Percentiles rank a stretch among this genome's conserved stretches.
These are phyloP conservation scores for Babesia ovis DNA, from an alignment of 169 alveolate species.

Conservation along the genomic window DNA sequence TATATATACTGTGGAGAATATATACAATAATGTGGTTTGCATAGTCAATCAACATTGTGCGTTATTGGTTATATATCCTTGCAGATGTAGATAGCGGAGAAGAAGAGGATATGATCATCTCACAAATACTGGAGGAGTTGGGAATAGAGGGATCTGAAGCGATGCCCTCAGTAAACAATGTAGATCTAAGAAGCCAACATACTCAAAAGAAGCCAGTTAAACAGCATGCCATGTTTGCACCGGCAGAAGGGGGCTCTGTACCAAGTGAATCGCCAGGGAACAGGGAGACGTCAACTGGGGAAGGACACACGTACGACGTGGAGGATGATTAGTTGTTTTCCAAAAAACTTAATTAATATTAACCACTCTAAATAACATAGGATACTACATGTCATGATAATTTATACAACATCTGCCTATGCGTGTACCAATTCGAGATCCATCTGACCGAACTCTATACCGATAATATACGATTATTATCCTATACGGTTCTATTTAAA, in stretches of 20 bases:
- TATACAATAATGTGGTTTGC: neutral
- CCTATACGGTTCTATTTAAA: no score
- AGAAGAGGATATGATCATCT: constrained; percentile 54
- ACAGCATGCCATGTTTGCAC: neutral
- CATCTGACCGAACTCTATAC: no score
- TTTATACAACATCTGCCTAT: no score
- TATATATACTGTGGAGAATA: neutral
- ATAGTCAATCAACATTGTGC: neutral
- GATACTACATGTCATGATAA: no score
- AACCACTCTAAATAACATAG: no score
- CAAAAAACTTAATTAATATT: no score
- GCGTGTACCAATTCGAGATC: no score
- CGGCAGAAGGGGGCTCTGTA: neutral
- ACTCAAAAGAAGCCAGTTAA: neutral
- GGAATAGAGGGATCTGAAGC: constrained; percentile 51
- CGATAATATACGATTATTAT: no score
- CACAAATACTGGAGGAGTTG: constrained; percentile 56
- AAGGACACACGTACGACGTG: neutral
- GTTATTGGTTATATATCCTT: neutral
- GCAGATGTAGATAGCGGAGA: constrained; percentile 47
- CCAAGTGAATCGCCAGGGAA: neutral
- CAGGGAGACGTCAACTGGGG: neutral
- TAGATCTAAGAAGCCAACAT: neutral
- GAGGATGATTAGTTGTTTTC: no score
- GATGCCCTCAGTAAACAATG: constrained; percentile 6